Percentiles rank a stretch among this genome's conserved stretches.
phyloP scores from a whole-genome alignment of 1,284 basidiomycete genomes.

The Leucoagaricus sp. region DNA sequence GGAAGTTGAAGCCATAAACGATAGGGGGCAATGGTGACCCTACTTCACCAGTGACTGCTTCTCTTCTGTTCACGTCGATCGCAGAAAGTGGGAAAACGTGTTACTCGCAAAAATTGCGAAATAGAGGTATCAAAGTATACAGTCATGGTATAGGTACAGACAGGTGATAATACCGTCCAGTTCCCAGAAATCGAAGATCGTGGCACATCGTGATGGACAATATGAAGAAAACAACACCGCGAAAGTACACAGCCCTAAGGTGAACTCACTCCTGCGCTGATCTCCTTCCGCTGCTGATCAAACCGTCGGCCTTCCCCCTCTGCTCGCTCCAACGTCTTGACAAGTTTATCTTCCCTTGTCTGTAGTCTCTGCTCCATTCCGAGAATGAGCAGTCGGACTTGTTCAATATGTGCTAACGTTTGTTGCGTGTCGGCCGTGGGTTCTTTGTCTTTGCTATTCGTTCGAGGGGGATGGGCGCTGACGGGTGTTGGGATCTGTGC shows the following conservation, averaged over 20 bases:
- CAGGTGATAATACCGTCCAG: not conserved
- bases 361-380: slow-evolving; percentile 78
- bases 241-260: not conserved
- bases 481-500: slow-evolving; percentile 18
- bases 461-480: slow-evolving; percentile 10
- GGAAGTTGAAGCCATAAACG: too few relatives aligned
- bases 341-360: slow-evolving; percentile 60
- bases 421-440: slow-evolving; percentile 28
- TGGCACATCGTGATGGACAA: not conserved
- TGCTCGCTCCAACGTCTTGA: slow-evolving; percentile 60
- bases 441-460: slow-evolving; percentile 18
- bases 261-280: slow-evolving; percentile 1
- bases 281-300: slow-evolving; percentile 45
- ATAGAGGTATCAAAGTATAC: not conserved
- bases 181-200: not conserved
- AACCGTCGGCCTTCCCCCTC: slow-evolving; percentile 57
- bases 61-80: too few relatives aligned
- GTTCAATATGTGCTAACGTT: slow-evolving; percentile 62
- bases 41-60: too few relatives aligned
- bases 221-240: not conserved
- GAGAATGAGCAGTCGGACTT: slow-evolving; percentile 66
- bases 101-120: not conserved
- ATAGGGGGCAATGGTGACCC: too few relatives aligned
- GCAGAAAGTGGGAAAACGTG: not conserved
- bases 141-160: slow-evolving; percentile 3